Conservation (phyloP, 345 rosid genomes). For the Sapria himalayana region DNA sequence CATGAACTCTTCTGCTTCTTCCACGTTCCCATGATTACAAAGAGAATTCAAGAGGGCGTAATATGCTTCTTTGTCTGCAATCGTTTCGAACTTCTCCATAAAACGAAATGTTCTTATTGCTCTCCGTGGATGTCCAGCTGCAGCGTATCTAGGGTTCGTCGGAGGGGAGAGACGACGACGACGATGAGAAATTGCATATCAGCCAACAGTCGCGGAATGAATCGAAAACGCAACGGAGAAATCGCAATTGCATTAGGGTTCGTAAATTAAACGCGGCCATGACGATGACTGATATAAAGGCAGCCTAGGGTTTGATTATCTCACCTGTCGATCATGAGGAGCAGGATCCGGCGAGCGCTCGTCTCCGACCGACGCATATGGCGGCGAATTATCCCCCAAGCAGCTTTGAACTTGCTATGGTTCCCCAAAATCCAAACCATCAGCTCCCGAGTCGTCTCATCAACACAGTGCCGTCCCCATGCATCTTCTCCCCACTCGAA, state of each 20-base stretch:
- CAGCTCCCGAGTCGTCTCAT: slow-evolving; percentile 29
- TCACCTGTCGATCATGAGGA: slow-evolving; percentile 72
- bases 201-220: too few relatives aligned
- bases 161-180: too few relatives aligned
- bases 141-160: slow-evolving; percentile 41
- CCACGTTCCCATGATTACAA: slow-evolving; percentile 59
- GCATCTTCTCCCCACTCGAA: slow-evolving; percentile 80
- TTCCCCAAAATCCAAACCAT: slow-evolving; percentile 53
- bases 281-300: too few relatives aligned
- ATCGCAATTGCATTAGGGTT: too few relatives aligned
- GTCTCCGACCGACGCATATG: slow-evolving; percentile 30
- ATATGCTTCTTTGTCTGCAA: slow-evolving; percentile 72
- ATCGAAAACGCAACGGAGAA: too few relatives aligned
- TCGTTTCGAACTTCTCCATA: slow-evolving; percentile 57
- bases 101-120: slow-evolving; percentile 45
- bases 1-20: slow-evolving; percentile 93
- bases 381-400: slow-evolving; percentile 70
- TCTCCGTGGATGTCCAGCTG: slow-evolving; percentile 46
- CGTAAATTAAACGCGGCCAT: too few relatives aligned
- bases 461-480: slow-evolving; percentile 23
- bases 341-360: slow-evolving; percentile 42
- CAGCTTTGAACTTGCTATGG: slow-evolving; percentile 46
- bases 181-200: too few relatives aligned
- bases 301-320: too few relatives aligned
- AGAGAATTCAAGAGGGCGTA: slow-evolving; percentile 25